Percentiles rank a stretch among this genome's conserved stretches.
phyloP scores from a whole-genome alignment of 371 early-diverging fungal species.

The Apophysomyces variabilis region DNA sequence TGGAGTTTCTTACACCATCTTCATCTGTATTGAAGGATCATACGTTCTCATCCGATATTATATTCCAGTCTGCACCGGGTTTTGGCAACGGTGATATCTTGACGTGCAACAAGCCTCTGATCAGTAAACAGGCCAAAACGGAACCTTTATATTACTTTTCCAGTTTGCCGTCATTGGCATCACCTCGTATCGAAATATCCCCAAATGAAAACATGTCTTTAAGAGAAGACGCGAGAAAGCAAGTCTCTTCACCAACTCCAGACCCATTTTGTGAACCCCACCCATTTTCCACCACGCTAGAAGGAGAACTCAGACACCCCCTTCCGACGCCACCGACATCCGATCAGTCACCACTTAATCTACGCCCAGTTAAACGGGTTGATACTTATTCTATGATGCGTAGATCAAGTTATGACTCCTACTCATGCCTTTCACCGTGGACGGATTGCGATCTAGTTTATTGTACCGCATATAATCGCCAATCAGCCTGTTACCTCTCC shows the following conservation, averaged over 20 bases:
- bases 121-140: neutral
- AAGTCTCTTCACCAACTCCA: neutral
- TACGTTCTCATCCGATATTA: neutral
- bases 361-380: neutral
- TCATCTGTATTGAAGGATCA: neutral
- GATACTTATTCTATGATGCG: neutral
- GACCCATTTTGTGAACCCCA: neutral
- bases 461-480: neutral
- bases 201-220: neutral
- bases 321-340: conserved; percentile 5
- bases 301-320: neutral
- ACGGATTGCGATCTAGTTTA: neutral
- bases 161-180: neutral
- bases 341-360: neutral
- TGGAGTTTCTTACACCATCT: conserved; percentile 1
- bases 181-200: neutral
- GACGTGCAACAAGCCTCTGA: conserved; percentile 59
- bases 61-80: neutral
- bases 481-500: neutral
- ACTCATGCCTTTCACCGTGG: neutral
- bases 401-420: neutral
- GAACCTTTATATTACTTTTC: neutral
- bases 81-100: conserved; percentile 74
- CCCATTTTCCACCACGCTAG: neutral
- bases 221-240: neutral